Evolutionary conservation across 352 stramenopile genomes (phyloP).

Genomic region (Halophytophthora polymorphica): DNA sequence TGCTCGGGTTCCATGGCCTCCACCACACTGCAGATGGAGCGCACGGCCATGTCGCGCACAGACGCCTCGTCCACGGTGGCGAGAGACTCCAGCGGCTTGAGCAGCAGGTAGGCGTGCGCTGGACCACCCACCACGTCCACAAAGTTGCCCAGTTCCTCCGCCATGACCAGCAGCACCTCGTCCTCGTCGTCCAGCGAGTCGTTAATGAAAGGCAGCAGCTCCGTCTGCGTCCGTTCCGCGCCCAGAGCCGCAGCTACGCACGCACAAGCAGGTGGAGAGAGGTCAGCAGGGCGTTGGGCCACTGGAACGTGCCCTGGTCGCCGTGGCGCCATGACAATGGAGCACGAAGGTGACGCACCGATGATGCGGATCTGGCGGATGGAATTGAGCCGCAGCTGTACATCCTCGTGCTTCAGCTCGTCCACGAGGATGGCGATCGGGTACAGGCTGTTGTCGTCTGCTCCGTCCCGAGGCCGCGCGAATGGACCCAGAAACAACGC

Average conservation of each 20-base stretch:
- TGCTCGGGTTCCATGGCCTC: constrained; percentile 82
- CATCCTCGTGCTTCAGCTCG: constrained; percentile 91
- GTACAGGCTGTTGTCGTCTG: constrained; percentile 80
- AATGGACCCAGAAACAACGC: neutral
- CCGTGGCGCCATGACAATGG: no score
- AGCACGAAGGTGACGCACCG: constrained; percentile 34
- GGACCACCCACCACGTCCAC: constrained; percentile 90
- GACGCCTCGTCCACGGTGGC: constrained; percentile 93
- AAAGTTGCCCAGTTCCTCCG: constrained; percentile 90
- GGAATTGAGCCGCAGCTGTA: constrained; percentile 89
- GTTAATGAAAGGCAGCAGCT: constrained; percentile 98
- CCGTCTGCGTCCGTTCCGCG: constrained; percentile 85
- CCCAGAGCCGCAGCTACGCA: constrained; percentile 83
- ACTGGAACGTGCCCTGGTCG: no score
- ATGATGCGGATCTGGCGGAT: constrained; percentile 90
- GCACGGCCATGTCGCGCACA: constrained; percentile 92
- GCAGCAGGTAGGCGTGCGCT: constrained; percentile 82
- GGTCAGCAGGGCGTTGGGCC: neutral
- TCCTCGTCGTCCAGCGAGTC: constrained; percentile 98
- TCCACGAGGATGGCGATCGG: constrained; percentile 90
- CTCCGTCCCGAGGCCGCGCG: neutral
- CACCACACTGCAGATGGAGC: constrained; percentile 88
- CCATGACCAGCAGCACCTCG: constrained; percentile 94
- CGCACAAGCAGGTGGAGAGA: constrained; percentile 6
- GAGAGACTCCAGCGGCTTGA: constrained; percentile 94